Conservation (phyloP, 139 green algal species). For the Micractinium sp. region DNA sequence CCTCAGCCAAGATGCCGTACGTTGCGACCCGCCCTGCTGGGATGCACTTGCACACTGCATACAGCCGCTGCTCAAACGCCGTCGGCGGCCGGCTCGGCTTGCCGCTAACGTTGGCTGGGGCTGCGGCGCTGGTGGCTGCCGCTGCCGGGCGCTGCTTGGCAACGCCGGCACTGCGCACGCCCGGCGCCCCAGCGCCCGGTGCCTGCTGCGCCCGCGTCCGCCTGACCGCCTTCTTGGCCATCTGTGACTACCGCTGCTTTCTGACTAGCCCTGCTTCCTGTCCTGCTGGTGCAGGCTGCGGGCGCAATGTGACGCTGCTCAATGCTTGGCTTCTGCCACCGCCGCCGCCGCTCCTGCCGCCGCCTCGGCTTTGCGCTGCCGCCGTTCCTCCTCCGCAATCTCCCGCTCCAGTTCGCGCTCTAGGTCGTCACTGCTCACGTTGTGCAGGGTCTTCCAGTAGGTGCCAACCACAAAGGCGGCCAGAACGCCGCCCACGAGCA, state of each 20-base stretch:
- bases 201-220: background rate
- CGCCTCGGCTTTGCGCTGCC: background rate
- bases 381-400: conserved; percentile 18
- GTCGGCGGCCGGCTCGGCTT: conserved; percentile 53
- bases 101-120: conserved; percentile 18
- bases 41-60: conserved; percentile 66
- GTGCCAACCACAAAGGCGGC: conserved; percentile 52
- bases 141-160: background rate
- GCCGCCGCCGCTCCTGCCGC: background rate
- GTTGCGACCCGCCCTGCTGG: conserved; percentile 76
- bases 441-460: conserved; percentile 60
- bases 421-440: conserved; percentile 57
- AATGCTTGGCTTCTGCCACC: conserved; percentile 1
- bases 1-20: conserved; percentile 70
- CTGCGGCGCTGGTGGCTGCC: background rate
- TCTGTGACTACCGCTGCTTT: background rate
- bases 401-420: conserved; percentile 59
- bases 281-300: background rate
- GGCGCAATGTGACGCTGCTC: background rate
- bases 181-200: background rate
- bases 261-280: background rate
- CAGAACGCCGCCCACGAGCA: conserved; percentile 49
- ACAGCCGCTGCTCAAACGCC: conserved; percentile 65
- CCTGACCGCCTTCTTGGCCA: background rate
- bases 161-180: background rate